phyloP scores from a whole-genome alignment of 1,284 basidiomycete species.

The Ceratobasidium papillatum region DNA sequence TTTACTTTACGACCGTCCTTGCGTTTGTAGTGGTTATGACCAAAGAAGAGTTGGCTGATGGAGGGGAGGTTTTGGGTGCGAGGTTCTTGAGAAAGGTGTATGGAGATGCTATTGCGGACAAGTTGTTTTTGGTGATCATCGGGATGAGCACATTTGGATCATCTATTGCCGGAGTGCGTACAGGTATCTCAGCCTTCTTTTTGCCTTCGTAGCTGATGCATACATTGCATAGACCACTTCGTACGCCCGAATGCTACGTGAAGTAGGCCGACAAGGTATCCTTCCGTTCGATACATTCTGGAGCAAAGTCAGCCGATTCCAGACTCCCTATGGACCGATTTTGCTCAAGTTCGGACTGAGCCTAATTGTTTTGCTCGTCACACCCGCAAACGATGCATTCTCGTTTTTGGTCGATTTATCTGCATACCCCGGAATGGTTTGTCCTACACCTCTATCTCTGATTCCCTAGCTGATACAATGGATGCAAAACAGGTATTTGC shows the following conservation, averaged over 20 bases:
- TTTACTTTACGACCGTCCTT: constrained; percentile 9
- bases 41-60: constrained; percentile 57
- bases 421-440: constrained; percentile 48
- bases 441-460: constrained; percentile 43
- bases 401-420: constrained; percentile 55
- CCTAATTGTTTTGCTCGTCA: constrained; percentile 62
- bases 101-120: constrained; percentile 53
- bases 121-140: constrained; percentile 52
- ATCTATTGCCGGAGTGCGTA: constrained; percentile 51
- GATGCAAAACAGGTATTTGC: constrained; percentile 53
- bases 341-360: constrained; percentile 60
- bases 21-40: constrained; percentile 54
- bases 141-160: constrained; percentile 51
- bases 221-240: constrained; percentile 44
- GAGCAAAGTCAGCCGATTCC: constrained; percentile 50
- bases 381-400: constrained; percentile 65
- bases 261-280: constrained; percentile 52
- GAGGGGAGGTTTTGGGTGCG: constrained; percentile 62
- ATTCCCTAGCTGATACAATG: background rate
- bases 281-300: constrained; percentile 52
- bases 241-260: constrained; percentile 56
- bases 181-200: constrained; percentile 43
- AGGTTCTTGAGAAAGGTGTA: constrained; percentile 66
- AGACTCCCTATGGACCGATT: constrained; percentile 55
- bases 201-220: constrained; percentile 23